phyloP scores from a whole-genome alignment of 2,329 filamentous ascomycete genomes.

The Plenodomus biglobosus region DNA sequence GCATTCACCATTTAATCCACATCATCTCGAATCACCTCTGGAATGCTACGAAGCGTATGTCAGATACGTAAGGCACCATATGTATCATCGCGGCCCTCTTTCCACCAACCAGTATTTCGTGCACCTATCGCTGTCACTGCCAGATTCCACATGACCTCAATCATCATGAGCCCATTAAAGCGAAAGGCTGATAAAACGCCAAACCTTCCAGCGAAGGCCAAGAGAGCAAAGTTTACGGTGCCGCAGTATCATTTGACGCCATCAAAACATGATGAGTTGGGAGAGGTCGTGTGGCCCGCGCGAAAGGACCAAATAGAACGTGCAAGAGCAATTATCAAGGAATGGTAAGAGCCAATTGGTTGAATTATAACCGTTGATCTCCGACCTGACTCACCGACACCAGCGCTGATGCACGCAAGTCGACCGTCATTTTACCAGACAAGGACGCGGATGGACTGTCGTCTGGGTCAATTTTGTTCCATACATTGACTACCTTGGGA shows the following conservation, averaged over 20 bases:
- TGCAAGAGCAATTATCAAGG: constrained; percentile 59
- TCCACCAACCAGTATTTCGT: neutral
- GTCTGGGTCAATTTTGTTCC: constrained; percentile 64
- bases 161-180: constrained; percentile 31
- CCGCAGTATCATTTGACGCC: constrained; percentile 38
- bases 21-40: neutral
- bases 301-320: constrained; percentile 56
- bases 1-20: neutral
- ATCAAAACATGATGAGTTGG: constrained; percentile 37
- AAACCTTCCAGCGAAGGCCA: constrained; percentile 16
- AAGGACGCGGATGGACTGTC: constrained; percentile 70
- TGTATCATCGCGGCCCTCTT: neutral
- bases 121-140: neutral
- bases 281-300: constrained; percentile 63
- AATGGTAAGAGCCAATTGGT: constrained; percentile 53
- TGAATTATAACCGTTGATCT: neutral
- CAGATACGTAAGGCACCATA: neutral
- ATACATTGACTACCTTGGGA: constrained; percentile 61
- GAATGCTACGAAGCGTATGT: neutral
- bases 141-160: constrained; percentile 11
- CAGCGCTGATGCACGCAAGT: constrained; percentile 55
- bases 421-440: constrained; percentile 65
- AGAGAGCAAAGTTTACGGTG: constrained; percentile 30
- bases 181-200: constrained; percentile 29
- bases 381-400: constrained; percentile 1